Evolutionary conservation across 345 rosid genomes (phyloP), one percentile per base, ranked within the genome.

Genomic region (Melaleuca alternifolia): DNA sequence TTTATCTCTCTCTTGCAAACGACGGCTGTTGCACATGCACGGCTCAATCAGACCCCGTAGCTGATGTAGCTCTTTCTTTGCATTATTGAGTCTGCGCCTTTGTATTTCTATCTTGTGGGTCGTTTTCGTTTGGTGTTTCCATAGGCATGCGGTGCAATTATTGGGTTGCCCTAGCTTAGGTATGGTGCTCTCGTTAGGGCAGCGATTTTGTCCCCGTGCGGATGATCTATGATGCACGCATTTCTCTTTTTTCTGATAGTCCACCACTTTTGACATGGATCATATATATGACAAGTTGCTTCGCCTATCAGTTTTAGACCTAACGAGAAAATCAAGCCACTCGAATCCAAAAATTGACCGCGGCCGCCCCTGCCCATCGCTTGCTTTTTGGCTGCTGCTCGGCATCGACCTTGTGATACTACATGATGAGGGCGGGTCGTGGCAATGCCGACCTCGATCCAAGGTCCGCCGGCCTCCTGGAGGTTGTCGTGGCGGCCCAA

Each of bases 11-110:
- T 16, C 81, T 71, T 71, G 11, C 81, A 37, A 18, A 71, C 18
- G 81, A 71, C 81, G 86, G 86, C 81, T 59, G 30, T 28, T 50
- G 86, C 86, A 84, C 86, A 84, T 84, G 86, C 77, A 44, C 37
- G 82, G 46, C 56, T 82, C 83, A 50, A 65, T 52, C 53, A 33
- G 57, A 24, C 61, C 30, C 59, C 33, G 21, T 14, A 84, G 65
- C 50, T 16, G 30, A 13, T 56, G 52, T 57, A 84, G 50, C 26
- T 84, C 51, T 56, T 33, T 51, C 18, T 71, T 18, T 71, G 48
- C 81, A 71, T 71, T 71, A 71, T 71, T 71, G 81, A 20, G 57
- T 20, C 3, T 8, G 26, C 48, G 26, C 71, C n/a, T 59, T 71
- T 9, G 12, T 9, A 71, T 37, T 71, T 71, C 48, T 11, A 71